A percentile compares a stretch with the other conserved stretches of the same genome.
These are phyloP conservation scores for Pogostemon cablin DNA, from an alignment of 257 asterid genomes.

Conservation along the genomic window DNA sequence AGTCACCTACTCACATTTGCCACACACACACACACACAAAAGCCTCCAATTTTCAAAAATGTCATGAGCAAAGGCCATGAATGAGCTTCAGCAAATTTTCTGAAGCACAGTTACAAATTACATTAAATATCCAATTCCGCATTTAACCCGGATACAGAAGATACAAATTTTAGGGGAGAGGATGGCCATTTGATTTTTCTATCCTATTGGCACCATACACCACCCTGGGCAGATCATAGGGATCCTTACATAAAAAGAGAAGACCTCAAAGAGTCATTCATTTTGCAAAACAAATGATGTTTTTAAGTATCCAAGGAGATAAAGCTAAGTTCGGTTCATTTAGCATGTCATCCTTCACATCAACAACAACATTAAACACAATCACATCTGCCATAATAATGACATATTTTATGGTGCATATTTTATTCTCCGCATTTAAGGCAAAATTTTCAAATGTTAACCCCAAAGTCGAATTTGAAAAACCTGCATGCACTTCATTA, in stretches of 20 bases:
- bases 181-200: not conserved
- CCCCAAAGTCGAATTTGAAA: conserved; percentile 11
- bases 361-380: conserved; percentile 27
- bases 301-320: conserved; percentile 22
- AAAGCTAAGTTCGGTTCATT: conserved; percentile 16
- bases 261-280: conserved; percentile 7
- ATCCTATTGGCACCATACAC: conserved; percentile 19
- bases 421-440: conserved; percentile 9
- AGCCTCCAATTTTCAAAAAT: not conserved
- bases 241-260: conserved; percentile 19
- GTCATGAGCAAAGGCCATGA: not conserved
- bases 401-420: conserved; percentile 10
- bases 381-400: conserved; percentile 19
- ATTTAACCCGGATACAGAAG: conserved; percentile 15
- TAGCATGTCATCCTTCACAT: conserved; percentile 24
- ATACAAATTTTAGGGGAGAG: conserved; percentile 6
- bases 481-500: conserved; percentile 30
- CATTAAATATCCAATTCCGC: not conserved
- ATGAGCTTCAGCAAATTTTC: conserved; percentile 12
- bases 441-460: not conserved
- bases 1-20: not conserved
- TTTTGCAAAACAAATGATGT: conserved; percentile 6
- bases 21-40: not conserved
- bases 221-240: conserved; percentile 5
- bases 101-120: not conserved